These are phyloP conservation scores for Candida tetrigidarum DNA, from an alignment of 1,139 yeast genomes.

Conservation along the genomic window DNA sequence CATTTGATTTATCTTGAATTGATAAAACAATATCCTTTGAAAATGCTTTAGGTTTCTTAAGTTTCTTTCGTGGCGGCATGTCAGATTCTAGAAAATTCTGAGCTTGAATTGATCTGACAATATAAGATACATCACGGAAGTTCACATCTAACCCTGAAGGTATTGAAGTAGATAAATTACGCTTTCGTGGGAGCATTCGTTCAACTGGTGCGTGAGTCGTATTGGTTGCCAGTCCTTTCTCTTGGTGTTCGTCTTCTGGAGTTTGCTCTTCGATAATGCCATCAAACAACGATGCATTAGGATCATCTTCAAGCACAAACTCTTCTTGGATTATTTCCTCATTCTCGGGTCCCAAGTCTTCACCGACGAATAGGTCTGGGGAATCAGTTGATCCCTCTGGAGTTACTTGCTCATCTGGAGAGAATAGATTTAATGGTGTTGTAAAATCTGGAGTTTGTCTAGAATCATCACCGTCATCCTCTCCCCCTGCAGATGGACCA, in stretches of 20 bases:
- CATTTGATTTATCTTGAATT: slow-evolving; percentile 28
- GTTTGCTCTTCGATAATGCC: slow-evolving; percentile 4
- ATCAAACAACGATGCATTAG: slow-evolving; percentile 7
- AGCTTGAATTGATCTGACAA: slow-evolving; percentile 10
- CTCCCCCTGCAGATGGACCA: background rate
- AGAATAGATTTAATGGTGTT: background rate
- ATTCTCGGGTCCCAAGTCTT: background rate
- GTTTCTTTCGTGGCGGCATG: background rate
- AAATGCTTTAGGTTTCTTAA: slow-evolving; percentile 4
- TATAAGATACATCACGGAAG: slow-evolving; percentile 9
- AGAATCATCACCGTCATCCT: background rate
- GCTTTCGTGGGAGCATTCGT: background rate
- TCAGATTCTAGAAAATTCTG: slow-evolving; percentile 4
- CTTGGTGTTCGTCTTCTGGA: background rate
- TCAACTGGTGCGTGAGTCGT: background rate
- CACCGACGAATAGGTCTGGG: background rate
- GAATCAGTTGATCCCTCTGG: background rate
- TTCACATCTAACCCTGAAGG: slow-evolving; percentile 3
- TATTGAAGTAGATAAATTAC: background rate
- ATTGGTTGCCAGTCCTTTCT: background rate
- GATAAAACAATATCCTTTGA: slow-evolving; percentile 7
- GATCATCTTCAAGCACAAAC: slow-evolving; percentile 14
- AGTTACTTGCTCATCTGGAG: slow-evolving; percentile 1
- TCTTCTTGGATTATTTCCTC: slow-evolving; percentile 16
- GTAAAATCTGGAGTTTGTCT: background rate